phyloP scores from a whole-genome alignment of 306 rosid genomes.

The Rosa persica region DNA sequence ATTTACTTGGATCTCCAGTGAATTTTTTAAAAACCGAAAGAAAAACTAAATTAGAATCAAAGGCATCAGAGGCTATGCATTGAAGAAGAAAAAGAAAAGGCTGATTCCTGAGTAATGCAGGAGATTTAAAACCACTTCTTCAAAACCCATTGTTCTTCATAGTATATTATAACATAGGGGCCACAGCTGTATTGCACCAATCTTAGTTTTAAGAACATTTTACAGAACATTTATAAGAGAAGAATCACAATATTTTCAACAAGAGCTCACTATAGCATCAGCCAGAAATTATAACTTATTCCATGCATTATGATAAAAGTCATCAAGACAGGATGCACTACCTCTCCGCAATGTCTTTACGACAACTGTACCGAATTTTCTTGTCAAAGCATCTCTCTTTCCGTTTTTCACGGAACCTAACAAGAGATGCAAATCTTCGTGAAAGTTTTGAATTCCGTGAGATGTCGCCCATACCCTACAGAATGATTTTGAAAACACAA shows the following conservation, averaged over 20 bases:
- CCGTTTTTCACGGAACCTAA: conserved; percentile 77
- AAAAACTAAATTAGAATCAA: no score
- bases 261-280: conserved; percentile 5
- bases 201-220: background rate
- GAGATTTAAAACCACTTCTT: background rate
- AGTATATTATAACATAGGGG: background rate
- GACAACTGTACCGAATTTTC: conserved; percentile 68
- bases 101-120: background rate
- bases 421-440: conserved; percentile 70
- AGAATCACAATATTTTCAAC: conserved; percentile 5
- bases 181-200: background rate
- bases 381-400: conserved; percentile 81
- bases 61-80: background rate
- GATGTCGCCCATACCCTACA: conserved; percentile 51
- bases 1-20: background rate
- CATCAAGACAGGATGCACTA: conserved; percentile 22
- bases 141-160: background rate
- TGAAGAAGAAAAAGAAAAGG: background rate
- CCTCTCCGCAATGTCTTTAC: conserved; percentile 83
- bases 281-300: background rate
- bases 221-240: background rate
- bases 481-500: conserved; percentile 9
- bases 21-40: no score
- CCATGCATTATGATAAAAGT: background rate
- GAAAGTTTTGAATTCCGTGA: conserved; percentile 55